Percentiles rank a stretch among this genome's conserved stretches.
Conservation (phyloP, 768 basidiomycete species). For the Russula emetica region DNA sequence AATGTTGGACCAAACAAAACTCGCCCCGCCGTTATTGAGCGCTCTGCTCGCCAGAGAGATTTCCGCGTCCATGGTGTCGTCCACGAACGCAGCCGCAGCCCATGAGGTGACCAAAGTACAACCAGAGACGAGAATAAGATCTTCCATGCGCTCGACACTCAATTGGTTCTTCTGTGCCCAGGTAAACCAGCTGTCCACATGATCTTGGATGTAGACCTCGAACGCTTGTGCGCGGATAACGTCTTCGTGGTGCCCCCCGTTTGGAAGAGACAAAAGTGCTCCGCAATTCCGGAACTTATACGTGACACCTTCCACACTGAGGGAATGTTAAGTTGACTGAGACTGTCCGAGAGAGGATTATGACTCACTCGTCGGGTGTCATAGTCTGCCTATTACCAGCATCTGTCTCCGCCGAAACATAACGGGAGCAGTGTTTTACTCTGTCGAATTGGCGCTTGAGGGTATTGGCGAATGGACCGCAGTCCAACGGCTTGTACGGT, state of each 20-base stretch:
- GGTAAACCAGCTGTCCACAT: background rate
- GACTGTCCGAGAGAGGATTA: background rate
- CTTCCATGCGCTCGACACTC: background rate
- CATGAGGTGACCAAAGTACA: background rate
- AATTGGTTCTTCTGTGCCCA: background rate
- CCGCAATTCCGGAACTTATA: background rate
- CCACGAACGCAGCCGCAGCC: background rate
- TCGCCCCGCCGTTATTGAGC: background rate
- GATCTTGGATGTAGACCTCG: background rate
- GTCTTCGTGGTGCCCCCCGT: background rate
- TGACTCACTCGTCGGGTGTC: background rate
- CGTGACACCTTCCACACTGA: background rate
- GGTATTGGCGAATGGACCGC: background rate
- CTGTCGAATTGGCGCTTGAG: no score
- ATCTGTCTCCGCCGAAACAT: background rate
- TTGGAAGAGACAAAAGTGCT: background rate
- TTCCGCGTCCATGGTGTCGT: background rate
- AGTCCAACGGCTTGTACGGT: background rate
- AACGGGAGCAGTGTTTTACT: background rate
- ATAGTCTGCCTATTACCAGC: background rate
- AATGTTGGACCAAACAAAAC: background rate
- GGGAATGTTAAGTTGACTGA: background rate
- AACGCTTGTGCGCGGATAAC: background rate
- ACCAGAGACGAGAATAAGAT: background rate
- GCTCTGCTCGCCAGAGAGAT: background rate